phyloP scores from a whole-genome alignment of 2,329 filamentous ascomycete species.

The Cylindrodendrum hubeiense region DNA sequence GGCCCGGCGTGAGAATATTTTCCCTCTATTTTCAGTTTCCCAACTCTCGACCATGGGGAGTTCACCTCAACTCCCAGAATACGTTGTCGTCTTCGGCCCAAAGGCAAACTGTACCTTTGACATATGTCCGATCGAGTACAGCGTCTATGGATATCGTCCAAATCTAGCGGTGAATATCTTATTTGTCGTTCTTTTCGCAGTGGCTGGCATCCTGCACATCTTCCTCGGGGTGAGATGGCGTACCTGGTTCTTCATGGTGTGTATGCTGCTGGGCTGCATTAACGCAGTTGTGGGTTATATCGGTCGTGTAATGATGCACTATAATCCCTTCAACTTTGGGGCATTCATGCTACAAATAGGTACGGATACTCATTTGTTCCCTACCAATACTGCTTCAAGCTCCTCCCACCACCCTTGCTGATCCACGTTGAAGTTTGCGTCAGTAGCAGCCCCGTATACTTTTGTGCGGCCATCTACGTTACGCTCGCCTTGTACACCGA shows the following conservation, averaged over 20 bases:
- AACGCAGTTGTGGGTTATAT: constrained; percentile 70
- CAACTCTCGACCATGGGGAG: background rate
- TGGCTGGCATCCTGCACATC: constrained; percentile 57
- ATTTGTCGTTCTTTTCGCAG: constrained; percentile 56
- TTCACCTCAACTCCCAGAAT: background rate
- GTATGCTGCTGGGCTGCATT: constrained; percentile 64
- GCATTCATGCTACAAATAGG: constrained; percentile 71
- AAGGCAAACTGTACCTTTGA: background rate
- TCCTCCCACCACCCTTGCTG: background rate
- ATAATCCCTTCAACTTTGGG: constrained; percentile 65
- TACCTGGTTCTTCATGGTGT: constrained; percentile 54
- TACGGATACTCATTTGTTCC: background rate
- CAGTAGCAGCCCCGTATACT: constrained; percentile 53
- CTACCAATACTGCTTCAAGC: background rate
- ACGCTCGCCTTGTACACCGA: constrained; percentile 17
- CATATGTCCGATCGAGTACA: constrained; percentile 29
- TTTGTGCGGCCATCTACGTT: constrained; percentile 52
- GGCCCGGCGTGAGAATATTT: background rate
- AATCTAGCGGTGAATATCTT: constrained; percentile 51
- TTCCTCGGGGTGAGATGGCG: constrained; percentile 53
- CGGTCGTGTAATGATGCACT: constrained; percentile 65
- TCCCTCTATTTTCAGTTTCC: background rate
- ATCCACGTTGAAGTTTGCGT: constrained; percentile 51
- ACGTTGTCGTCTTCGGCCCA: constrained; percentile 7
- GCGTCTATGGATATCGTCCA: constrained; percentile 58